Evolutionary conservation across 2,329 filamentous ascomycete genomes (phyloP), one percentile per base, ranked within the genome.

Genomic region (Fusarium sp.): DNA sequence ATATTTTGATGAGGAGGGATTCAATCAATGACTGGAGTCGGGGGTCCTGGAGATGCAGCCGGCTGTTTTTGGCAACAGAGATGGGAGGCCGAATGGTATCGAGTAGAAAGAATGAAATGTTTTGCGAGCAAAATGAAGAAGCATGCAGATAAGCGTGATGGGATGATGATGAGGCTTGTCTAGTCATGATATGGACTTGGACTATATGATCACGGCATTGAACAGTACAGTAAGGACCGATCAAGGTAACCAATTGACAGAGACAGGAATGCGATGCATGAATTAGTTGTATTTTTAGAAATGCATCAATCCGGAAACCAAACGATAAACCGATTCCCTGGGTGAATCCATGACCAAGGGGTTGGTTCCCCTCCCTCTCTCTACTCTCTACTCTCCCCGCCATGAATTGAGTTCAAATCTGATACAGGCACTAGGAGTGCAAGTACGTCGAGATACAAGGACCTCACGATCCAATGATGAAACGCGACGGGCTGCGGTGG

Each of bases 51-150:
- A 60, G 65, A 58, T 59, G 63, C 55, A 54, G 60, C 56, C 30
- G 65, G 70, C 54, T 70, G 55, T 61, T 67, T 66, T 66, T 60
- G 56, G 65, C 40, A 71, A 72, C 65, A 56, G 63, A 56, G 53
- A 68, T 58, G 59, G 53, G 47, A 52, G 64, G 64, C 67, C 47
- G 56, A 72, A 71, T 55, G 63, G 73, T 71, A 64, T 72, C 68
- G 70, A 72, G 60, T 75, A 74, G 73, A 75, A 59, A 70, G 68
- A 75, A 73, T 75, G 67, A 52, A 73, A 49, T 63, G 12, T 57
- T 65, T 70, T 70, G 50, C 59, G 66, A 66, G 42, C 40, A 66
- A 52, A 18, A 38, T 38, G 18, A 27, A 25, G 7, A 20, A 52
- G 27, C 14, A 30, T 46, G 38, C 29, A 61, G 29, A 56, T 29